Evolutionary conservation across 129 eudicot species (phyloP).

Genomic region (Chrysanthemum seticuspe): DNA sequence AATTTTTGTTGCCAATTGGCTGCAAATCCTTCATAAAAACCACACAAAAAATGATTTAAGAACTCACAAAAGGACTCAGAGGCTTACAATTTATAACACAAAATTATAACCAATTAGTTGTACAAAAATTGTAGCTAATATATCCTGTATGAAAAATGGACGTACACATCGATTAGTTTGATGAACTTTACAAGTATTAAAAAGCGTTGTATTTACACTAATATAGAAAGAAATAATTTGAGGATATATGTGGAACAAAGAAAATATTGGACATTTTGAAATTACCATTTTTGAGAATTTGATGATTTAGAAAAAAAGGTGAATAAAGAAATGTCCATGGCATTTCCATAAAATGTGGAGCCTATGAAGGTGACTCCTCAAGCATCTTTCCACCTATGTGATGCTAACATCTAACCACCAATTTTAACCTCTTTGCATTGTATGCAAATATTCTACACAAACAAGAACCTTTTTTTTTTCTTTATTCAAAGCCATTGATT

Average conservation of each 20-base stretch:
- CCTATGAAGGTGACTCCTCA: constrained; percentile 36
- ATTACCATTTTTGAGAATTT: constrained; percentile 14
- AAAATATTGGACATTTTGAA: not conserved
- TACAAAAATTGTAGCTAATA: no score
- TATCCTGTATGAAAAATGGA: no score
- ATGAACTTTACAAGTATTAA: not conserved
- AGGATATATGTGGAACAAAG: not conserved
- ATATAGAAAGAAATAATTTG: not conserved
- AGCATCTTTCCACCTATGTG: constrained; percentile 37
- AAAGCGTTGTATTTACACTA: not conserved
- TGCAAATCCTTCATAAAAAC: no score
- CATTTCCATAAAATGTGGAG: constrained; percentile 31
- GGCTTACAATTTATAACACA: no score
- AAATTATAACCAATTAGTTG: no score
- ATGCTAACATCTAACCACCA: constrained; percentile 43
- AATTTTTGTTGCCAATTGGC: no score
- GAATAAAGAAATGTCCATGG: constrained; percentile 23
- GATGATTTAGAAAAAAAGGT: constrained; percentile 14
- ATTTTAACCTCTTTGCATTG: constrained; percentile 23
- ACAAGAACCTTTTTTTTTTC: constrained; percentile 12
- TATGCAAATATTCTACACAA: constrained; percentile 26
- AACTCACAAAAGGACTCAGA: no score
- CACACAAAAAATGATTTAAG: no score
- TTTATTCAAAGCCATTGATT: constrained; percentile 35
- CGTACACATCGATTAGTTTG: no score